Base-by-base conservation (phyloP, 805 yeast genomes). In the Lipomyces lipofer region DNA sequence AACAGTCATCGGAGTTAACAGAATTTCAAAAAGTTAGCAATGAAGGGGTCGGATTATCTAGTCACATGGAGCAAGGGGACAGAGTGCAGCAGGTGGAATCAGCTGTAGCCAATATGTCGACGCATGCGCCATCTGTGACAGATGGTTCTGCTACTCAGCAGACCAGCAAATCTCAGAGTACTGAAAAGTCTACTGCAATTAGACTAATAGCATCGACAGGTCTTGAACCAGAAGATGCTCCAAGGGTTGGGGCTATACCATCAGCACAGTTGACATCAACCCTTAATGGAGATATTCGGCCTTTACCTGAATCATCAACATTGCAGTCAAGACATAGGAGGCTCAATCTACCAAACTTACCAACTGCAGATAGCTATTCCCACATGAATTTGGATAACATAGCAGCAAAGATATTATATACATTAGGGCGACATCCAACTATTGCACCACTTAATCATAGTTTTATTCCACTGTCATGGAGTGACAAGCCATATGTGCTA, bases 391-490 rank as follows among this genome's bases (percentile, higher is more conserved):
- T 27, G 22, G 29, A 43, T 15, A 17, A 39, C 30, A 29, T 51
- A 5, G 51, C 51, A 13, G 32, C 30, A 5, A 32, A 36, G 12
- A 32, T 51, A 7, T 25, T 51, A 22, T 28, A 28, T 12, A 47
- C 38, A 8, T 28, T 51, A 8, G 55, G 55, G 3, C 33, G 15
- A 5, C 47, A 39, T 40, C 51, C 51, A 6, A 9, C 25, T 13
- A 21, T 29, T 35, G 15, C 13, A 21, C 51, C 51, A 8, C 43
- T 51, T 4, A 52, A 52, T 48, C 45, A 22, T n/a, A 29, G 36
- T 30, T 30, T 51, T 4, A 9, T 32, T 9, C 54, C 54, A 9
- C 47, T 50, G n/a, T 15, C 3, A 4, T 25, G n/a, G 27, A 15
- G n/a, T 6, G 15, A 21, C 17, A 6, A 40, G 17, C 27, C 36